Base-by-base conservation (phyloP, 2,329 filamentous ascomycete genomes). In the Kalmusia sp. region DNA sequence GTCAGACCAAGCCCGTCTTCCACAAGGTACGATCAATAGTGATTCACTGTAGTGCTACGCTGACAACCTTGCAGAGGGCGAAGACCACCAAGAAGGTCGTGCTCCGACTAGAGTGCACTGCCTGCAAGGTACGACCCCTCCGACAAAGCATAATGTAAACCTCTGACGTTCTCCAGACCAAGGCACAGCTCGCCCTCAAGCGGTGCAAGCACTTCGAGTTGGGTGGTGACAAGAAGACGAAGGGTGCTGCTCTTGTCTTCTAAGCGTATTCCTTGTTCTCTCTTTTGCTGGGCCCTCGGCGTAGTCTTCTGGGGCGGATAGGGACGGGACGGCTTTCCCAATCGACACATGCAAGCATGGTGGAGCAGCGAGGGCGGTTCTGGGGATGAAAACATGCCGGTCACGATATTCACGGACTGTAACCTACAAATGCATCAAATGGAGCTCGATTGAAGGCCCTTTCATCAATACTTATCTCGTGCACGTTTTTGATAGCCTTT, bases 61-160 rank as follows among this genome's bases (percentile, higher is more conserved):
- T 71, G 45, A 71, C 61, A 58, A 35, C 30, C 35, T 41, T 27
- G 35, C 52, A 98, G 90, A 98, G 97, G 86, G 95, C 95, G 70
- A 99, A 99, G 91, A 99, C 95, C 72, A 99, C 95, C 79, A 99
- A 99, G 91, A 99, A 99, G 90, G 90, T 99, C 74, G 96, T 99
- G 76, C 85, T 99, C 82, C 89, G 95, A 85, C 84, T 99, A 81
- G 95, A 99, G 82, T 99, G 95, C 87, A 93, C 92, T 77, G 80
- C 83, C 72, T 99, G 95, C 92, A 98, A 98, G 69, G 69, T 69
- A 67, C 46, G 63, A 22, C 21, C 22, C n/a, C n/a, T n/a, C n/a
- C n/a, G n/a, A n/a, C n/a, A n/a, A n/a, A n/a, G n/a, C n/a, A n/a
- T n/a, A n/a, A n/a, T n/a, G n/a, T n/a, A n/a, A n/a, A n/a, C n/a